These are phyloP conservation scores for Trametes sanguinea DNA, from an alignment of 768 basidiomycete species.

Conservation along the genomic window DNA sequence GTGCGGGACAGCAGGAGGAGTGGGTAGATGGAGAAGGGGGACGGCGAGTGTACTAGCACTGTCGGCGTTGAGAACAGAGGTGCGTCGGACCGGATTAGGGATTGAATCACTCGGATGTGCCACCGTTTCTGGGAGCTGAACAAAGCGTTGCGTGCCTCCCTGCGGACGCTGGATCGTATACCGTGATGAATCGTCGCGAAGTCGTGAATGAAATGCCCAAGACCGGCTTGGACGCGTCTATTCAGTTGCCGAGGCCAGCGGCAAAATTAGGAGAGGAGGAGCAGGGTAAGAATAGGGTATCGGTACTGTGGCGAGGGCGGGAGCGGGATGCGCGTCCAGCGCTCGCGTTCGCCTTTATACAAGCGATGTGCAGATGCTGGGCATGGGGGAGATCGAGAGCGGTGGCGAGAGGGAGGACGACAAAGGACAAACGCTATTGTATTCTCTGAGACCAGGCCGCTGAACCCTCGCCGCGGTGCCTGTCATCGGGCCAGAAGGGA, in stretches of 20 bases:
- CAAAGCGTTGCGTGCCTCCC: not conserved
- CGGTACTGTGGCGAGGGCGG: not conserved
- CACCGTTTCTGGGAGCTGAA: not conserved
- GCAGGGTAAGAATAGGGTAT: not conserved
- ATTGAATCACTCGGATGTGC: not conserved
- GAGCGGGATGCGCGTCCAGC: not conserved
- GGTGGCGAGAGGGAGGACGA: not conserved
- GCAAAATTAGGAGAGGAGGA: conserved; percentile 4
- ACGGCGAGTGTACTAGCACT: too few relatives aligned
- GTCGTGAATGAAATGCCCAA: not conserved
- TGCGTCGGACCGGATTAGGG: not conserved
- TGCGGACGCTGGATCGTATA: too few relatives aligned
- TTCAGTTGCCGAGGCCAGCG: conserved; percentile 6
- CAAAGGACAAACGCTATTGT: not conserved
- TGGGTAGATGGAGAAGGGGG: not conserved
- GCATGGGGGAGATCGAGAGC: not conserved
- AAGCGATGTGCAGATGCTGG: too few relatives aligned
- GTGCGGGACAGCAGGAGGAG: not conserved
- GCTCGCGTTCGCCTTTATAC: conserved; percentile 2
- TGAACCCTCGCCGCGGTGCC: not conserved
- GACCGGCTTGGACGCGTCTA: conserved; percentile 8
- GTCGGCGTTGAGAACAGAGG: not conserved
- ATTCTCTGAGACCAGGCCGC: not conserved
- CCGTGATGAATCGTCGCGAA: not conserved
- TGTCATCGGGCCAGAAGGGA: not conserved